These are phyloP conservation scores for Rosa chinensis DNA, from an alignment of 306 rosid species.

Conservation along the genomic window DNA sequence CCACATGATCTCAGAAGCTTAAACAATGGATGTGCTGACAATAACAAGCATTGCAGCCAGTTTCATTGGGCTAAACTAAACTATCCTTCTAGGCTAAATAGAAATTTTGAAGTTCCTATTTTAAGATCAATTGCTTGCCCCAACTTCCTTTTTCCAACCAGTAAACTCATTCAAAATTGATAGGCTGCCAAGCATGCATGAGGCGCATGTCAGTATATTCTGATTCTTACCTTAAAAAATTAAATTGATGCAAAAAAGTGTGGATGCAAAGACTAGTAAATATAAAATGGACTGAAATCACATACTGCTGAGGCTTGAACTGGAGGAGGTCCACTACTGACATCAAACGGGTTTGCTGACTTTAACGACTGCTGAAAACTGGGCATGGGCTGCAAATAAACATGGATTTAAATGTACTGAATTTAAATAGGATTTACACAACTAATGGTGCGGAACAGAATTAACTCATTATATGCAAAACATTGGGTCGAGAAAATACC, in stretches of 20 bases:
- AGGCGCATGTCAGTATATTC: not conserved
- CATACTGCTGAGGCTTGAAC: slow-evolving; percentile 62
- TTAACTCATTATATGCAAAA: slow-evolving; percentile 22
- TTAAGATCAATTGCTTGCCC: not conserved
- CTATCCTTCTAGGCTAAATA: not conserved
- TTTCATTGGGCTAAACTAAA: slow-evolving; percentile 1
- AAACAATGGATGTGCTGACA: not conserved
- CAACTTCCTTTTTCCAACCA: not conserved
- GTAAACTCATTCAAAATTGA: not conserved
- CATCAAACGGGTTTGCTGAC: slow-evolving; percentile 83
- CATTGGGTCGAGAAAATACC: slow-evolving; percentile 47
- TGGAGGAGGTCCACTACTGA: slow-evolving; percentile 47
- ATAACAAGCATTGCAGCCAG: not conserved
- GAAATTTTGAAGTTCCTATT: not conserved
- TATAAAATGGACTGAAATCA: slow-evolving; percentile 26
- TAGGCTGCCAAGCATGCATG: not conserved
- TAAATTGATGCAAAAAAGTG: not conserved
- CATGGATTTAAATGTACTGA: slow-evolving; percentile 30
- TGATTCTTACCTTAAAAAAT: not conserved
- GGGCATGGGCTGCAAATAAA: slow-evolving; percentile 57
- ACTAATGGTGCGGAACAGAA: slow-evolving; percentile 25
- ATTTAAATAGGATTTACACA: slow-evolving; percentile 16
- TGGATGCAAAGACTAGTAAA: slow-evolving; percentile 19
- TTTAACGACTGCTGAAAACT: slow-evolving; percentile 54
- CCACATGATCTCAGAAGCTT: not conserved